Evolutionary conservation across 139 green algal genomes (phyloP), one percentile per base, ranked within the genome.

Genomic region (Zygnema cylindricum): DNA sequence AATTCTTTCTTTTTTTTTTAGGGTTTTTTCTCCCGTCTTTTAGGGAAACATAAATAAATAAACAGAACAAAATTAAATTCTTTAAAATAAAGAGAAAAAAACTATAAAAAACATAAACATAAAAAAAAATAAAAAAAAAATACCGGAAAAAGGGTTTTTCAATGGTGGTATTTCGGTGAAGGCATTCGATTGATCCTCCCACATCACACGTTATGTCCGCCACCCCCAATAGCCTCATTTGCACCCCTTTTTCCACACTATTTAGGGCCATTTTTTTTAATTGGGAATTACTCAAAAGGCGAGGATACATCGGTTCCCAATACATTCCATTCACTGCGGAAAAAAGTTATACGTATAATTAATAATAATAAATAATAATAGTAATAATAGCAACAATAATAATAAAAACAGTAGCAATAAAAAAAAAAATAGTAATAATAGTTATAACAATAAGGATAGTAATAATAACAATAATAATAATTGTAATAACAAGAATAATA

Each of bases 201-300:
- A 91, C 33, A 39, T 91, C 87, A 54, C 87, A 91, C 1, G 87
- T 85, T 40, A 91, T 88, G 57, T 91, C 87, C 11, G 81, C 87
- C 21, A 91, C 82, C 0, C 82, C 82, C 69, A 90, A 30, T 81
- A 91, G 81, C 33, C 49, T n/a, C 43, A 35, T 42, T 57, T 69
- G 23, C 16, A 2, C 78, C 22, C 36, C 78, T 32, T 11, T 30
- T 23, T 30, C 7, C 30, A 33, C 22, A 1, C 73, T 11, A 33
- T 43, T 2, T 71, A 16, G n/a, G 35, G 81, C 2, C 32, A 35
- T 38, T 43, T 41, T 43, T 16, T 41, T 79, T 16, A 88, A 39
- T 21, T 90, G 85, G 2, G 42, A 32, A 11, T 83, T 90, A 43
- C 76, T 71, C 1, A 90, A 55, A 76, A 90, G 86, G 42, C 77